Percentiles rank a stretch among this genome's conserved stretches.
phyloP scores from a whole-genome alignment of 1,139 yeast species.

The Pichia sp. region DNA sequence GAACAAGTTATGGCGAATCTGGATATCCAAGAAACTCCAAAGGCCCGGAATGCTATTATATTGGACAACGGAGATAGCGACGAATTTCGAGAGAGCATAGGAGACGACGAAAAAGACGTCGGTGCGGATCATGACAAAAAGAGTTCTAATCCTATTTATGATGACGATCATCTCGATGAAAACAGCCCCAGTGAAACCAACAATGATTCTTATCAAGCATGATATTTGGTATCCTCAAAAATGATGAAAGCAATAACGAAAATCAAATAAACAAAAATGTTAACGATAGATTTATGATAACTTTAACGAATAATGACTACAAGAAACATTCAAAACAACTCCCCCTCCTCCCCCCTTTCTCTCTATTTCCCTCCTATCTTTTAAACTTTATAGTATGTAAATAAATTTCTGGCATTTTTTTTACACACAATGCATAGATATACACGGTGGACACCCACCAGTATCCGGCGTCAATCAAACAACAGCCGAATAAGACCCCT shows the following conservation, averaged over 20 bases:
- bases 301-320: slow-evolving; percentile 5
- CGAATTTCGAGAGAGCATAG: slow-evolving; percentile 16
- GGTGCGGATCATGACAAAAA: slow-evolving; percentile 15
- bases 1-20: slow-evolving; percentile 16
- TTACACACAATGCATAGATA: neutral
- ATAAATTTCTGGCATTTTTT: neutral
- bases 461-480: too few relatives aligned
- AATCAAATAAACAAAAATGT: neutral
- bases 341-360: neutral
- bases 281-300: slow-evolving; percentile 3
- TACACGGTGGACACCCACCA: too few relatives aligned
- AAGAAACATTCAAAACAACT: neutral
- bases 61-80: slow-evolving; percentile 33
- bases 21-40: slow-evolving; percentile 19
- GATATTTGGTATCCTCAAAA: neutral
- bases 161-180: slow-evolving; percentile 18
- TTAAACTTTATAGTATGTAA: neutral
- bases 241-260: neutral
- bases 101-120: slow-evolving; percentile 14
- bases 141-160: neutral
- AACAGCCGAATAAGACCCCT: too few relatives aligned
- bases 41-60: slow-evolving; percentile 27
- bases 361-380: neutral
- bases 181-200: slow-evolving; percentile 2
- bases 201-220: neutral